phyloP scores from a whole-genome alignment of 495 filamentous ascomycete species.

The Bryoglossum gracile region DNA sequence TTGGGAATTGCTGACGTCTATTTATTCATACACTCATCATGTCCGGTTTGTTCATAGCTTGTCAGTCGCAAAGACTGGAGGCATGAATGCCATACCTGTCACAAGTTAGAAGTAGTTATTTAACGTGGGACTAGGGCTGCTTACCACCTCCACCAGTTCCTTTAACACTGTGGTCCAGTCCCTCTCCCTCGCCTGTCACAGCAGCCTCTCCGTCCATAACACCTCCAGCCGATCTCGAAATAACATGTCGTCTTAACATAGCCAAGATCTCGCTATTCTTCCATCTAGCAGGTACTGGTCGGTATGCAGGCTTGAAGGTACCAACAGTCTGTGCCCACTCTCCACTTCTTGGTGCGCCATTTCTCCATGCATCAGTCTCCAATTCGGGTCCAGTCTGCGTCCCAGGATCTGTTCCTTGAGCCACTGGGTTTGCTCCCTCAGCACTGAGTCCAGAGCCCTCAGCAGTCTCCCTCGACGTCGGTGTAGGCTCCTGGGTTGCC shows the following conservation, averaged over 20 bases:
- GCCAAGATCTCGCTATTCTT: conserved; percentile 67
- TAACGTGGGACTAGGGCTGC: too few relatives aligned
- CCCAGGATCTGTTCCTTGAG: conserved; percentile 23
- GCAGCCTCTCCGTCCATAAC: conserved; percentile 11
- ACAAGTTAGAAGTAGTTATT: too few relatives aligned
- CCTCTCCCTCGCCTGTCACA: conserved; percentile 15
- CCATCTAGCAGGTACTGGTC: conserved; percentile 84
- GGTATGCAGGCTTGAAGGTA: conserved; percentile 86
- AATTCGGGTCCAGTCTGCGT: conserved; percentile 12
- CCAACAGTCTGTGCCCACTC: conserved; percentile 98
- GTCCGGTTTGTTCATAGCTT: conserved; percentile 10
- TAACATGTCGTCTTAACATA: conserved; percentile 74
- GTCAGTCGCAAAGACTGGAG: conserved; percentile 22
- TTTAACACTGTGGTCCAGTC: conserved; percentile 14
- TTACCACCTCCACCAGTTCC: conserved; percentile 20
- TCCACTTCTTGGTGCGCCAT: conserved; percentile 40
- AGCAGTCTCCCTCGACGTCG: conserved; percentile 29
- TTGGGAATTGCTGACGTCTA: neutral
- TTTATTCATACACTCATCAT: conserved; percentile 10
- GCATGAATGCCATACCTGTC: conserved; percentile 27
- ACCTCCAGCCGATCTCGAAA: conserved; percentile 23
- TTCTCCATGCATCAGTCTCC: conserved; percentile 18
- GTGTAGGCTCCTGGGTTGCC: conserved; percentile 78
- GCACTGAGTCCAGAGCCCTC: conserved; percentile 12
- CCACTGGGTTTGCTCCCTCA: conserved; percentile 8